These are phyloP conservation scores for Corylus avellana DNA, from an alignment of 306 rosid genomes.

Conservation along the genomic window DNA sequence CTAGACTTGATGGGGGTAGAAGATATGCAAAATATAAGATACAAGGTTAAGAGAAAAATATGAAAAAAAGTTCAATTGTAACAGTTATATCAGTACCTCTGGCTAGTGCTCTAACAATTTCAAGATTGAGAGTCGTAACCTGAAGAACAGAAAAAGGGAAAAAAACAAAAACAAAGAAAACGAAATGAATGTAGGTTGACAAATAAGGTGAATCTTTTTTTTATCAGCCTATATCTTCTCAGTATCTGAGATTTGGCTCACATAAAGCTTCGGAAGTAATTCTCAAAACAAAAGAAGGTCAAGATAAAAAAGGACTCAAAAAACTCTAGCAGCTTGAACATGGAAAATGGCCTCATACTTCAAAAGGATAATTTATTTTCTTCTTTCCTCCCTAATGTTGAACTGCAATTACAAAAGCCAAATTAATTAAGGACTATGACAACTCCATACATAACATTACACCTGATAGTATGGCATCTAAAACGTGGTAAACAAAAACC, in stretches of 20 bases:
- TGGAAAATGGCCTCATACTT: neutral
- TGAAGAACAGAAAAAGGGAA: constrained; percentile 42
- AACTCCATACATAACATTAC: neutral
- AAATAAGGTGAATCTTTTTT: neutral
- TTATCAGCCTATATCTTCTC: neutral
- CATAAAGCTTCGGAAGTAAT: neutral
- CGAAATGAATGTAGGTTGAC: neutral
- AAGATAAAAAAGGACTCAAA: neutral
- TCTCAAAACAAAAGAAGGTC: neutral
- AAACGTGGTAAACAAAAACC: neutral
- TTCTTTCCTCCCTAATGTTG: neutral
- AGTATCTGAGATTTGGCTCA: neutral
- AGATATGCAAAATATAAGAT: neutral
- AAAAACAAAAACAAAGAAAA: constrained; percentile 14
- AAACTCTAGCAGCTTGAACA: neutral
- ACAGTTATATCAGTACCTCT: constrained; percentile 54
- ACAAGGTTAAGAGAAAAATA: neutral
- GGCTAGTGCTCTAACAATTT: constrained; percentile 90
- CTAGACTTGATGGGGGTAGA: constrained; percentile 1
- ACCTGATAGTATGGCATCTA: neutral
- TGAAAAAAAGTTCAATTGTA: constrained; percentile 12
- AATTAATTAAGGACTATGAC: neutral
- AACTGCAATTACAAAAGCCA: neutral
- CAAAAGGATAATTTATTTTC: neutral
- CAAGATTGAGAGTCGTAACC: constrained; percentile 90